Evolutionary conservation across 768 basidiomycete genomes (phyloP), one percentile per base, ranked within the genome.

Genomic region (Rhizopogon vinicolor): DNA sequence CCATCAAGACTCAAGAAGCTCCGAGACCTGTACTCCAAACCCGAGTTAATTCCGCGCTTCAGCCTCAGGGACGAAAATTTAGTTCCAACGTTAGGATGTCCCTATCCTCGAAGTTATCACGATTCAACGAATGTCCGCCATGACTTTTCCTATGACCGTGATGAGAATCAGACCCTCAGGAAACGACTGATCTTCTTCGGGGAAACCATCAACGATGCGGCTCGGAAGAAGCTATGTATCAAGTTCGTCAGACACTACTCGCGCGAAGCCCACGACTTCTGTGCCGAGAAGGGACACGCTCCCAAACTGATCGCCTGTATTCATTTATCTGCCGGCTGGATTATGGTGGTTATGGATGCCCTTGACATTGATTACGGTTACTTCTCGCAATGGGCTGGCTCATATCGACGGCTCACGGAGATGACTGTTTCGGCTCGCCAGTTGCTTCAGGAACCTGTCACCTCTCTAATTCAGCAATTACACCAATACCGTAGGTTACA

Each of bases 311-410:
- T 53, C 19, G 22, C 22, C 6, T 37, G 14, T 42, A 37, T 48
- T 35, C 8, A 14, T 44, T 44, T 52, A 45, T 10, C 31, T n/a
- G 25, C 12, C 4, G 43, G 39, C 31, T 52, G 51, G 55, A 40
- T 52, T 9, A 56, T 52, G 55, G 41, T 56, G 25, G 41, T 52
- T 31, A 56, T 44, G 51, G 31, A 52, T 28, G 55, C 43, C 42
- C 35, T 56, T 52, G 50, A 44, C 19, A 56, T 56, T 1, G 22
- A 22, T 22, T 1, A 22, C 22, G 22, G 22, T 22, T 22, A 22
- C 22, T 22, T 22, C 22, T 22, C 22, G 22, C 22, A 22, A 22
- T 2, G 22, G 3, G 16, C 9, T n/a, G 22, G 39, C 29, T 41
- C 42, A 14, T 56, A 56, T 52, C 31, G 44, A 44, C 22, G 1